Conservation (phyloP, 768 basidiomycete species). For the Rhodotorula diobovata region DNA sequence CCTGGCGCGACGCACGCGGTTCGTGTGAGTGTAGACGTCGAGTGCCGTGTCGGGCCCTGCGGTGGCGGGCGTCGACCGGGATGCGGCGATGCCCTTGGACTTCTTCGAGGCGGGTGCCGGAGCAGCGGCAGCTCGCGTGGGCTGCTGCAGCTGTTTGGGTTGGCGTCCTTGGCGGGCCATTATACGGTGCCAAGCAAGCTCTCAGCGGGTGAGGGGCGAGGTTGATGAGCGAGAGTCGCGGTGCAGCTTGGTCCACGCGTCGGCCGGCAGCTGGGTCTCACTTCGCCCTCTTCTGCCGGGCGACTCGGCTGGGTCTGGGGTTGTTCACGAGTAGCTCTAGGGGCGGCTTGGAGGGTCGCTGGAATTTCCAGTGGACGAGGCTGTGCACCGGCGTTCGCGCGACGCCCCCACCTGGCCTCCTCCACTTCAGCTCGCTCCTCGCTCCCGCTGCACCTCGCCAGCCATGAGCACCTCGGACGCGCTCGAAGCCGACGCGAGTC, state of each 20-base stretch:
- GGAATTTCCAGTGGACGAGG: not conserved
- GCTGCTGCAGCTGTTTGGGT: constrained; percentile 15
- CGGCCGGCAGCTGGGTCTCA: too few relatives aligned
- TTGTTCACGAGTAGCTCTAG: too few relatives aligned
- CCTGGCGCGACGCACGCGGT: constrained; percentile 4
- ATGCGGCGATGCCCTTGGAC: not conserved
- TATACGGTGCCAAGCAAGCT: not conserved
- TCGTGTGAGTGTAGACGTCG: constrained; percentile 29
- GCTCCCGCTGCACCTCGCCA: too few relatives aligned
- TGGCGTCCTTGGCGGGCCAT: constrained; percentile 31
- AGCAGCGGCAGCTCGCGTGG: not conserved
- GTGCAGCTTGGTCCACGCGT: not conserved
- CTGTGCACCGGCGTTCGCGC: not conserved
- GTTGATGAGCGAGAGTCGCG: not conserved
- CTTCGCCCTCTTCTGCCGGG: too few relatives aligned
- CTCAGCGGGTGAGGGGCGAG: not conserved
- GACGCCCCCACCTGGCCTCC: too few relatives aligned
- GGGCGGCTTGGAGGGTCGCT: too few relatives aligned
- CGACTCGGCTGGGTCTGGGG: too few relatives aligned
- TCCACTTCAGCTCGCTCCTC: not conserved
- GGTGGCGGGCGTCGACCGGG: not conserved
- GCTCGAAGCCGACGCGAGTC: not conserved
- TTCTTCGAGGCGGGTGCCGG: not conserved
- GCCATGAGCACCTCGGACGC: not conserved
- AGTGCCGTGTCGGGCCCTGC: not conserved